Percentiles rank a stretch among this genome's conserved stretches.
Evolutionary conservation across 2,329 filamentous ascomycete genomes (phyloP).

Genomic region (Colletotrichum sp.): DNA sequence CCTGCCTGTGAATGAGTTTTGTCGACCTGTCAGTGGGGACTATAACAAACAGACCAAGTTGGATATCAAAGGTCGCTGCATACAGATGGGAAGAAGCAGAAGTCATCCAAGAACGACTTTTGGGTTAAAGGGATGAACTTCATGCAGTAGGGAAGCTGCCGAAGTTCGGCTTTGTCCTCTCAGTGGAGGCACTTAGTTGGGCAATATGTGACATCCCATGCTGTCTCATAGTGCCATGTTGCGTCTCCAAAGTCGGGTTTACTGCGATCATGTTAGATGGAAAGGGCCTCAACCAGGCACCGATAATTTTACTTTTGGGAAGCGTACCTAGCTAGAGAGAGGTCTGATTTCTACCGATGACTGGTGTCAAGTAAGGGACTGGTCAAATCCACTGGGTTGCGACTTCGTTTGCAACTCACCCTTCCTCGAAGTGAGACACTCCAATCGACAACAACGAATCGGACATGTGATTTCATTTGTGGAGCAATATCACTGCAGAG

Average conservation of each 20-base stretch:
- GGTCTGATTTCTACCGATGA: not conserved
- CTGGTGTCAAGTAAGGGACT: not conserved
- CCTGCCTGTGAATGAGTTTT: not conserved
- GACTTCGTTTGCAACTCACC: not conserved
- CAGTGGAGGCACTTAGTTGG: not conserved
- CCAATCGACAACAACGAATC: not conserved
- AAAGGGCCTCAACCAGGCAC: not conserved
- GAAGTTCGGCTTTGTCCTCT: not conserved
- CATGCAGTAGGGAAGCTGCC: not conserved
- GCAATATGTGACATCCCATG: not conserved
- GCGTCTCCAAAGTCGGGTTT: not conserved
- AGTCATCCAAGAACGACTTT: not conserved
- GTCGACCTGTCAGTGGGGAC: not conserved
- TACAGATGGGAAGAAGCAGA: not conserved
- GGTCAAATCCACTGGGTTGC: not conserved
- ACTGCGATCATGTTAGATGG: not conserved
- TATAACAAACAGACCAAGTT: not conserved
- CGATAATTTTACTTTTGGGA: not conserved
- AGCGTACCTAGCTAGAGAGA: rapidly evolving
- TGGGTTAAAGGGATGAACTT: not conserved
- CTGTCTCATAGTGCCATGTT: not conserved
- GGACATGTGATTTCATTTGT: not conserved
- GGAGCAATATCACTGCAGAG: not conserved
- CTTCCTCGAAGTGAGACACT: not conserved
- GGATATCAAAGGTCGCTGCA: not conserved